Conservation (phyloP, 2,329 filamentous ascomycete genomes). For the Fusarium sp. region DNA sequence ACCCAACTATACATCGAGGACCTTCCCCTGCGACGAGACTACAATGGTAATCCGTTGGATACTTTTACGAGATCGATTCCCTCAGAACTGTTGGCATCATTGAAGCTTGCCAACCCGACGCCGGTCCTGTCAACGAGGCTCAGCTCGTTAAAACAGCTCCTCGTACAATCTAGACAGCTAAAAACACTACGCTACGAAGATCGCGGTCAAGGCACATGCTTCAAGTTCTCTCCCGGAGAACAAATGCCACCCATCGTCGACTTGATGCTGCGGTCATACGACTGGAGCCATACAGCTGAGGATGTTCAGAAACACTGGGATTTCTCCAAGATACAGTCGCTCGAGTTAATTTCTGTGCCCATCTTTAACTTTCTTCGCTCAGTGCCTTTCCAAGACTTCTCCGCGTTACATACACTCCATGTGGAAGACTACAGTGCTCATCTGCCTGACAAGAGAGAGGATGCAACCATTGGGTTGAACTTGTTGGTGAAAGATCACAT, state of each 20-base stretch:
- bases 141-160: conserved; percentile 56
- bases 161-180: conserved; percentile 52
- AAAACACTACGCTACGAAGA: conserved; percentile 58
- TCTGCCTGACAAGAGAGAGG: conserved; percentile 51
- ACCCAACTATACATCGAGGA: conserved; percentile 56
- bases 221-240: conserved; percentile 55
- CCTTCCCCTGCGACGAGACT: conserved; percentile 54
- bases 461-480: conserved; percentile 56
- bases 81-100: conserved; percentile 52
- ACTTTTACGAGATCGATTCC: conserved; percentile 55
- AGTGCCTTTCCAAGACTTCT: conserved; percentile 53
- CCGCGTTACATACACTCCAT: conserved; percentile 52
- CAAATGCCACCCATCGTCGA: conserved; percentile 57
- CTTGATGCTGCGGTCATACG: conserved; percentile 59
- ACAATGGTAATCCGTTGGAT: conserved; percentile 50
- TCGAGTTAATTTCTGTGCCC: conserved; percentile 59
- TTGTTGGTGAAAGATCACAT: conserved; percentile 54
- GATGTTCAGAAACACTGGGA: conserved; percentile 59
- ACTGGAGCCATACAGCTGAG: conserved; percentile 58
- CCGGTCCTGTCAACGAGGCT: conserved; percentile 57
- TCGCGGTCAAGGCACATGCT: conserved; percentile 58
- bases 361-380: conserved; percentile 59
- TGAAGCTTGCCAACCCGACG: conserved; percentile 55
- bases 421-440: conserved; percentile 61
- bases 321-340: conserved; percentile 56